phyloP scores from a whole-genome alignment of 805 yeast genomes.

The Teunomyces stri region DNA sequence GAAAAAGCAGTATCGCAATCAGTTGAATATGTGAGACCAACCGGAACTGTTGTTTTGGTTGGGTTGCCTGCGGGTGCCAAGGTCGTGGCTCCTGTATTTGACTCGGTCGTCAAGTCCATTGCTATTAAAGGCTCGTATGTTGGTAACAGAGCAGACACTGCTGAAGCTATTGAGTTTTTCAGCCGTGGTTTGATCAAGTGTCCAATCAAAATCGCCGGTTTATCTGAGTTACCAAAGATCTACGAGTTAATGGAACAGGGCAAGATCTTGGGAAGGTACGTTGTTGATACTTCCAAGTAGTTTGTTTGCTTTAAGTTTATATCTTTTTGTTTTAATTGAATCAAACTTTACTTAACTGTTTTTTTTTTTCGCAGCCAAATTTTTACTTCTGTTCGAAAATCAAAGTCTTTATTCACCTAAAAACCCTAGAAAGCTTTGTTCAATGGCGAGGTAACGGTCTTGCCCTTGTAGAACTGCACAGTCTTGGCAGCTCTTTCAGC shows the following conservation, averaged over 20 bases:
- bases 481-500: slow-evolving; percentile 82
- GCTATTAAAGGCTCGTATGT: slow-evolving; percentile 80
- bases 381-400: background rate
- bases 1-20: slow-evolving; percentile 51
- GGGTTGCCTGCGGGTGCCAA: slow-evolving; percentile 82
- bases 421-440: slow-evolving; percentile 63
- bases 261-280: slow-evolving; percentile 84
- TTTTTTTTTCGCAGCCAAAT: background rate
- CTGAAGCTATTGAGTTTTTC: slow-evolving; percentile 77
- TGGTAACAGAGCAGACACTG: slow-evolving; percentile 85
- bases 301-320: slow-evolving; percentile 5
- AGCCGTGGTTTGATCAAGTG: slow-evolving; percentile 67
- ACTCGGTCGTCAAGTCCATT: slow-evolving; percentile 70
- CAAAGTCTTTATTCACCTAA: background rate
- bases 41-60: slow-evolving; percentile 42
- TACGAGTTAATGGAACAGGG: slow-evolving; percentile 80
- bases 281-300: slow-evolving; percentile 71
- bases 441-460: slow-evolving; percentile 69
- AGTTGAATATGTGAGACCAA: slow-evolving; percentile 39
- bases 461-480: slow-evolving; percentile 79
- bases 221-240: slow-evolving; percentile 66
- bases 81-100: slow-evolving; percentile 66
- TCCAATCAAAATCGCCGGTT: slow-evolving; percentile 73
- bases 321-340: background rate
- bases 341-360: no score